phyloP scores from a whole-genome alignment of 805 yeast genomes.

The Lachancea mirantina region DNA sequence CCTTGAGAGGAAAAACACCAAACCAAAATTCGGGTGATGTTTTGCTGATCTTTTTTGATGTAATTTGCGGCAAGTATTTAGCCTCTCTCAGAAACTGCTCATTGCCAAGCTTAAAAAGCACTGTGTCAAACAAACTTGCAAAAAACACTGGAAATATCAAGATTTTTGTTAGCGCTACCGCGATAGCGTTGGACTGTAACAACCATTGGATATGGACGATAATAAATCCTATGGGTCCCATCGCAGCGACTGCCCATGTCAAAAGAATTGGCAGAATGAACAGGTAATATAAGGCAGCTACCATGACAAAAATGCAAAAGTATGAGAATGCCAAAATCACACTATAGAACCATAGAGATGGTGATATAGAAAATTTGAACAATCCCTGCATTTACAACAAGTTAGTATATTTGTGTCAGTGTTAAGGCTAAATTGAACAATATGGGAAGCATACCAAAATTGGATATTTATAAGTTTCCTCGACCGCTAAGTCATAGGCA shows the following conservation, averaged over 20 bases:
- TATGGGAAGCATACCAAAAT: slow-evolving; percentile 8
- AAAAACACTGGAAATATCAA: slow-evolving; percentile 21
- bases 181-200: slow-evolving; percentile 23
- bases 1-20: slow-evolving; percentile 12
- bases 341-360: slow-evolving; percentile 26
- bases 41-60: slow-evolving; percentile 6
- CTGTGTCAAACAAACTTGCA: slow-evolving; percentile 20
- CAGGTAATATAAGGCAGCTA: slow-evolving; percentile 20
- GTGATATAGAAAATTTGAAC: slow-evolving; percentile 17
- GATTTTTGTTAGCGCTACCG: slow-evolving; percentile 19
- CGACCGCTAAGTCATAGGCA: slow-evolving; percentile 8
- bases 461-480: slow-evolving; percentile 7
- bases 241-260: slow-evolving; percentile 19
- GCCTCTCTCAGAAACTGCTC: slow-evolving; percentile 6
- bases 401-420: slow-evolving; percentile 4
- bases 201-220: slow-evolving; percentile 28
- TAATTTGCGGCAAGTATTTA: slow-evolving; percentile 5
- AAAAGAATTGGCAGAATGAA: slow-evolving; percentile 23
- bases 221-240: slow-evolving; percentile 30
- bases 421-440: background rate
- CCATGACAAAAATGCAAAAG: slow-evolving; percentile 16
- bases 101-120: slow-evolving; percentile 8
- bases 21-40: slow-evolving; percentile 15
- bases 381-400: slow-evolving; percentile 19
- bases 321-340: slow-evolving; percentile 20